These are phyloP conservation scores for Penicillium verhagenii DNA, from an alignment of 495 filamentous ascomycete genomes.

Conservation along the genomic window DNA sequence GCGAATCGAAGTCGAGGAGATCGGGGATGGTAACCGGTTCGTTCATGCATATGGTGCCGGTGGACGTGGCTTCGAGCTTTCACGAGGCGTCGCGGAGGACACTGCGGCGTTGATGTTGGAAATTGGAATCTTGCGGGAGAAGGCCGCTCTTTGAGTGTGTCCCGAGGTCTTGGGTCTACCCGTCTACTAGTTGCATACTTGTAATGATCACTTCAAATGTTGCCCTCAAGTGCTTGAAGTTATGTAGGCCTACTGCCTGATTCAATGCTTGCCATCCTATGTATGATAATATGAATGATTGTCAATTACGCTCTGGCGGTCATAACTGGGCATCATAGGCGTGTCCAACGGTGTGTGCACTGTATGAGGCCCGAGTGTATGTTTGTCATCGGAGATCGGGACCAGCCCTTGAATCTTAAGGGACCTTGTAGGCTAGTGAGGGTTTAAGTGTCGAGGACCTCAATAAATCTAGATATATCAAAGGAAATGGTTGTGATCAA, in stretches of 20 bases:
- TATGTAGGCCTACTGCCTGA: not conserved
- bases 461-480: not conserved
- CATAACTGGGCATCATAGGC: not conserved
- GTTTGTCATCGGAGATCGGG: too few species aligned
- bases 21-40: constrained; percentile 28
- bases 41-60: constrained; percentile 66
- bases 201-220: too few species aligned
- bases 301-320: not conserved
- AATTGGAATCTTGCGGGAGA: constrained; percentile 26
- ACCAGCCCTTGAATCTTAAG: not conserved
- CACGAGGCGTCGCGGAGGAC: constrained; percentile 43
- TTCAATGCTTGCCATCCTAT: not conserved
- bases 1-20: constrained; percentile 40
- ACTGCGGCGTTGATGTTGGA: constrained; percentile 31
- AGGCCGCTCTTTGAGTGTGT: constrained; percentile 23
- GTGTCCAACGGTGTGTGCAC: too few species aligned
- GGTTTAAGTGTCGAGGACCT: not conserved
- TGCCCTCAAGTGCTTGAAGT: too few species aligned
- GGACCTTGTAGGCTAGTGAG: not conserved
- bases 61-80: constrained; percentile 55
- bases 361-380: not conserved
- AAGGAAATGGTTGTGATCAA: constrained; percentile 12
- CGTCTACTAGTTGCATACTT: too few species aligned
- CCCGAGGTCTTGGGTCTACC: not conserved
- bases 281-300: not conserved